phyloP scores from a whole-genome alignment of 2,329 filamentous ascomycete genomes.

The Rhytidhysteron rufulum region DNA sequence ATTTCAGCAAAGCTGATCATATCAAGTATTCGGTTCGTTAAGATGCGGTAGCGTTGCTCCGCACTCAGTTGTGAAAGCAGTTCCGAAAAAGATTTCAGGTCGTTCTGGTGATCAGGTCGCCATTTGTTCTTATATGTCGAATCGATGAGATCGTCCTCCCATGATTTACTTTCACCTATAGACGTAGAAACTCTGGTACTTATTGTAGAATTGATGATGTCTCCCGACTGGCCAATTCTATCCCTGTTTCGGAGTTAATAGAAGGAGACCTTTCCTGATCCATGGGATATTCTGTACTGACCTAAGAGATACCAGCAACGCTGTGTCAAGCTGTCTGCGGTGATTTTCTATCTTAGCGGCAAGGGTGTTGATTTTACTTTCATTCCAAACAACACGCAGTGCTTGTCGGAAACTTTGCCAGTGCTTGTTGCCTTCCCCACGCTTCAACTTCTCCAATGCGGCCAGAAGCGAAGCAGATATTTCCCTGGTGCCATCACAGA shows the following conservation, averaged over 20 bases:
- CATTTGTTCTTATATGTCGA: not conserved
- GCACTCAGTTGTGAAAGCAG: too few relatives aligned
- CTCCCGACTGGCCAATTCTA: too few relatives aligned
- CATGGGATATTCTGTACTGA: too few relatives aligned
- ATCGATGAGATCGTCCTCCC: not conserved
- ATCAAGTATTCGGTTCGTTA: not conserved
- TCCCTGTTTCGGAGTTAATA: too few relatives aligned
- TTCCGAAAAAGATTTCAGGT: not conserved
- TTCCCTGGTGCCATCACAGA: not conserved
- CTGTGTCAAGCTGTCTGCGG: slow-evolving; percentile 7
- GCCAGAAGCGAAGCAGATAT: not conserved
- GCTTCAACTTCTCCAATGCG: not conserved
- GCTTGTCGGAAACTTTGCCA: not conserved
- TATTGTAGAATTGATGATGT: too few relatives aligned
- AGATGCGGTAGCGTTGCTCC: too few relatives aligned
- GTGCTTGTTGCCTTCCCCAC: too few relatives aligned
- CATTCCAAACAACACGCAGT: not conserved
- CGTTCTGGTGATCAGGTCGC: not conserved
- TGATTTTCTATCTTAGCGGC: not conserved
- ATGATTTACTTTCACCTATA: not conserved
- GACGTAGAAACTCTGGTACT: too few relatives aligned
- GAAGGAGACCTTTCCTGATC: too few relatives aligned
- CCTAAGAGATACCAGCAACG: slow-evolving; percentile 9
- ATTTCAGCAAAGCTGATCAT: not conserved
- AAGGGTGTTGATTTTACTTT: not conserved